Evolutionary conservation across 2,329 filamentous ascomycete genomes (phyloP), one percentile per base, ranked within the genome.

Genomic region (Cladosporium phlei): DNA sequence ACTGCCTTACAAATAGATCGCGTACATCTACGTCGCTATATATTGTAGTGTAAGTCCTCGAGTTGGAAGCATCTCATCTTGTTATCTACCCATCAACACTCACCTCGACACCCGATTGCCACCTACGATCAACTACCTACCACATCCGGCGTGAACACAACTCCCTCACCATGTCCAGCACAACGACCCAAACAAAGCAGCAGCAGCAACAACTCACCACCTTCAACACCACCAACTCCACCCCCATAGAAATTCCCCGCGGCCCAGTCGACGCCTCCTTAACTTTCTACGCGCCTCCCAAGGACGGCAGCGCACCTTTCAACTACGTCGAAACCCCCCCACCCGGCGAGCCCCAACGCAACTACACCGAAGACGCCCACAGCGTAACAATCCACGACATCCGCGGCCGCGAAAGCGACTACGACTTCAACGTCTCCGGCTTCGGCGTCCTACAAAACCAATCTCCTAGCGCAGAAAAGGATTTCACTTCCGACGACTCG

Each of bases 361-460:
- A 94, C 74, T 86, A 79, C 66, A 66, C 66, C 44, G 67, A 73
- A 49, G 56, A 66, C 30, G 34, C 64, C 7, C 72, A 79, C 17
- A 61, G 73, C 2, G 78, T 88, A 22, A 60, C 62, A 4, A 77
- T 96, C 58, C 70, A 75, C 51, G 89, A 96, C 68, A 75, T 90
- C 57, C 85, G 89, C 44, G 85, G 83, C 40, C 73, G 71, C 42
- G 88, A 93, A 61, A 60, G 70, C 3, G 68, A 75, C 14, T 90
- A 83, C 67, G 76, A 66, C 6, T 76, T 93, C 11, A 84, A 91
- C 68, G 73, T 72, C 47, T 81, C 90, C 64, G 87, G 87, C 53
- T 95, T 95, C 71, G 73, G 80, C 48, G 71, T 85, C 16, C 64
- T 88, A 38, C 69, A 71, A 10, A 67, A 74, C 56, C 67, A 88